Percentiles rank a stretch among this genome's conserved stretches.
These are phyloP conservation scores for Nelumbo lutea DNA, from an alignment of 164 flowering plant species.

Conservation along the genomic window DNA sequence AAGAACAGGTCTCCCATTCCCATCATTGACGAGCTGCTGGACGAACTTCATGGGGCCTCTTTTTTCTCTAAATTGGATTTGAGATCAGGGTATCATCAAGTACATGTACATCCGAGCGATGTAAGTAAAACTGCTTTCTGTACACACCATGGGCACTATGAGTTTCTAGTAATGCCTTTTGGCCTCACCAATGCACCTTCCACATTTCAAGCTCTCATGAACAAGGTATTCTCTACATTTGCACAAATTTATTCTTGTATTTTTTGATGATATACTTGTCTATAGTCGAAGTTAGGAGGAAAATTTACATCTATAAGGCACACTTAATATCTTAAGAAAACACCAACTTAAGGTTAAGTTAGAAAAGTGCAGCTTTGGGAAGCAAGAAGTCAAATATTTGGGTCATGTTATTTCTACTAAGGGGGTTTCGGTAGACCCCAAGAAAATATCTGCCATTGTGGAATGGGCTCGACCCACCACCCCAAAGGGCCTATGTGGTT, in stretches of 20 bases:
- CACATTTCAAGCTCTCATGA: not conserved
- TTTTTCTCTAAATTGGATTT: not conserved
- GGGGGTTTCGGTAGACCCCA: not conserved
- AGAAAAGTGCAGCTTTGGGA: not conserved
- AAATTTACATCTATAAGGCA: not conserved
- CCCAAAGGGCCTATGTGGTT: not conserved
- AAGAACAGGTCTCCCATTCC: not conserved
- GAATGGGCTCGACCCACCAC: not conserved
- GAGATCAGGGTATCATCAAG: not conserved
- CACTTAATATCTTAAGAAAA: not conserved
- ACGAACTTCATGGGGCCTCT: not conserved
- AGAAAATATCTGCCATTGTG: not conserved
- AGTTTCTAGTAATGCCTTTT: not conserved
- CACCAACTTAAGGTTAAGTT: too few relatives aligned
- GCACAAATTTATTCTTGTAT: not conserved
- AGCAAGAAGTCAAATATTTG: not conserved
- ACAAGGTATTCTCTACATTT: not conserved
- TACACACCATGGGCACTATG: not conserved
- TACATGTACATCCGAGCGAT: not conserved
- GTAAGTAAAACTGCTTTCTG: not conserved
- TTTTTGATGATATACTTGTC: not conserved
- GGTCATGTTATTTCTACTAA: not conserved
- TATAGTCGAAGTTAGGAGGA: not conserved
- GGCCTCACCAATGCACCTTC: not conserved
- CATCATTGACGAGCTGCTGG: not conserved